phyloP scores from a whole-genome alignment of 2,329 filamentous ascomycete genomes.

The Rutstroemia sp. region DNA sequence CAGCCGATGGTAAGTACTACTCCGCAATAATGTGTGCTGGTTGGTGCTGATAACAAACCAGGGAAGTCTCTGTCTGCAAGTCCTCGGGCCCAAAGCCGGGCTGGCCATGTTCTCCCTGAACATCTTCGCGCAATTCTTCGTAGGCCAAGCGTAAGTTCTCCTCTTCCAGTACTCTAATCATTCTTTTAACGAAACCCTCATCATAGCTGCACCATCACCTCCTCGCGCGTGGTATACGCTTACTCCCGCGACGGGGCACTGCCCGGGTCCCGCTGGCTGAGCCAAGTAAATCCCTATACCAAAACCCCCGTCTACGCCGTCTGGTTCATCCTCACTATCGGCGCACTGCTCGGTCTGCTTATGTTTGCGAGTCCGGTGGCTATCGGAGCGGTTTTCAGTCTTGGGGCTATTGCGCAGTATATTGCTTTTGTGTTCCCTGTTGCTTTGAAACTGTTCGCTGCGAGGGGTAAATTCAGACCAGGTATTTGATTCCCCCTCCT shows the following conservation, averaged over 20 bases:
- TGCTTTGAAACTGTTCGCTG: conserved; percentile 51
- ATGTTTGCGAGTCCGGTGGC: conserved; percentile 57
- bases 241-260: conserved; percentile 68
- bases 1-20: conserved; percentile 52
- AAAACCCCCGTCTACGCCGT: conserved; percentile 64
- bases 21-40: too few species aligned
- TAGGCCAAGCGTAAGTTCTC: conserved; percentile 54
- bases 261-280: conserved; percentile 51
- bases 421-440: conserved; percentile 53
- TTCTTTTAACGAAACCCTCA: background rate
- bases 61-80: conserved; percentile 53
- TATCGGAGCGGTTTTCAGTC: conserved; percentile 62
- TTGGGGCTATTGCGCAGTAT: conserved; percentile 62
- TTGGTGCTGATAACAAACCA: conserved; percentile 20
- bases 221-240: conserved; percentile 61
- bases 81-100: conserved; percentile 52
- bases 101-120: conserved; percentile 58
- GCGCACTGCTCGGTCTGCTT: conserved; percentile 52
- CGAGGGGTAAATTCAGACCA: conserved; percentile 54
- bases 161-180: too few species aligned
- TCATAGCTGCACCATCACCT: conserved; percentile 37
- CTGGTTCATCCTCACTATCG: conserved; percentile 56
- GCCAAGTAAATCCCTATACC: conserved; percentile 51
- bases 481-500: conserved; percentile 32
- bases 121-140: conserved; percentile 62